These are phyloP conservation scores for Elsinoe necatrix DNA, from an alignment of 2,329 filamentous ascomycete genomes.

Conservation along the genomic window DNA sequence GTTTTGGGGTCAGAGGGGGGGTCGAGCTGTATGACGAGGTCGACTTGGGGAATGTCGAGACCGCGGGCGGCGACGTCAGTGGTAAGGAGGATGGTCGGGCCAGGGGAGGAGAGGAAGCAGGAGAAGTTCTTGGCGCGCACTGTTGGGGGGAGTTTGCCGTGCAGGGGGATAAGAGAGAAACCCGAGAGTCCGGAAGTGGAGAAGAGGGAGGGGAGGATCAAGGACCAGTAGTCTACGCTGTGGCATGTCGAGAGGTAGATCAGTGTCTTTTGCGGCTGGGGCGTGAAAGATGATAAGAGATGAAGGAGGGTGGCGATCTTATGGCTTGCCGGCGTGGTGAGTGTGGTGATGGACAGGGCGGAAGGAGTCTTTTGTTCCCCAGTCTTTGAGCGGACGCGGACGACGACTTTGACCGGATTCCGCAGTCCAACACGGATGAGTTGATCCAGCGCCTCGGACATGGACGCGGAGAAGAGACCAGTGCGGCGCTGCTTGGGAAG, in stretches of 20 bases:
- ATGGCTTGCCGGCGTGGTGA: slow-evolving; percentile 64
- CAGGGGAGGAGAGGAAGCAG: slow-evolving; percentile 65
- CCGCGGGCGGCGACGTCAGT: slow-evolving; percentile 88
- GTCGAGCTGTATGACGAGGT: slow-evolving; percentile 84
- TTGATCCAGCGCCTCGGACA: slow-evolving; percentile 91
- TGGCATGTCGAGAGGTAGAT: slow-evolving; percentile 91
- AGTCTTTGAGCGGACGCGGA: slow-evolving; percentile 73
- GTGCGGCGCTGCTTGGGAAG: slow-evolving; percentile 90
- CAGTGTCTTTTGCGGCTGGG: slow-evolving; percentile 74
- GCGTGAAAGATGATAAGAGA: slow-evolving; percentile 56
- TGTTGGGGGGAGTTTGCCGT: slow-evolving; percentile 84
- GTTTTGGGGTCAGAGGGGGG: slow-evolving; percentile 82
- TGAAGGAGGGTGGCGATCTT: slow-evolving; percentile 69
- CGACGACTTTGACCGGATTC: slow-evolving; percentile 90
- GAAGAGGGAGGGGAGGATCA: slow-evolving; percentile 66
- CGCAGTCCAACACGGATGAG: slow-evolving; percentile 84
- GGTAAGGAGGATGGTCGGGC: slow-evolving; percentile 74
- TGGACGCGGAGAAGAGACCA: slow-evolving; percentile 86
- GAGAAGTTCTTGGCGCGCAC: slow-evolving; percentile 82
- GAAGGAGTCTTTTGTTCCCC: slow-evolving; percentile 85
- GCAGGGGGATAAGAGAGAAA: slow-evolving; percentile 59
- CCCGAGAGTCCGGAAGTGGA: slow-evolving; percentile 24
- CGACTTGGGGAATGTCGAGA: slow-evolving; percentile 84
- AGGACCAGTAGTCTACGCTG: slow-evolving; percentile 87
- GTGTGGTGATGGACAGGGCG: slow-evolving; percentile 84